Evolutionary conservation across 495 filamentous ascomycete genomes (phyloP), one percentile per base, ranked within the genome.

Genomic region (Margaritispora aquatica): DNA sequence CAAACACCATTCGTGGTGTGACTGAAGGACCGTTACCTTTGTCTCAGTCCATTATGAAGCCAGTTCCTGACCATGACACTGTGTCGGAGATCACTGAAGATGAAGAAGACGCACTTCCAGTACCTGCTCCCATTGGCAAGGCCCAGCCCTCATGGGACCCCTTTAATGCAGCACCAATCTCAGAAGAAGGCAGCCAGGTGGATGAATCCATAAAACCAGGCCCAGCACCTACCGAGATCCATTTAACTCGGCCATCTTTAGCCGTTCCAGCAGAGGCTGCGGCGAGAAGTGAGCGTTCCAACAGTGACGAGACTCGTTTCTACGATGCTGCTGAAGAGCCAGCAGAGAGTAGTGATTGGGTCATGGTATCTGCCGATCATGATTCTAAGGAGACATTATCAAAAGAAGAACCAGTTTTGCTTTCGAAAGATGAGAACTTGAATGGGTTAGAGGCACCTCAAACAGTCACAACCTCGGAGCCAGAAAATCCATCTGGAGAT

Each of bases 311-410:
- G 13, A 29, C 47, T 0, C 54, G 34, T 2, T 58, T 54, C 59
- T 58, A 36, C 48, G 58, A 60, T 58, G 55, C 56, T 1, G 23
- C 11, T 3, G 64, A 63, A 23, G 54, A 61, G 9, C 23, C 54
- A 2, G 19, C 26, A 34, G 61, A 66, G 56, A 48, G 58, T 61
- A 65, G 57, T 60, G 63, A 74, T 51, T 73, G 73, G 70, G 65
- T 70, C 26, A 57, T 69, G 60, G 70, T 71, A 29, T 61, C 66
- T 56, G 54, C 68, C 24, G 34, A 60, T 15, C 19, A 31, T 19
- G 59, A 56, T 19, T 34, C 20, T 10, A 23, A 22, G 47, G 47
- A 50, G 20, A 24, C 47, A 24, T 24, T 50, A 4, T 26, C 47
- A 8, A 50, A 50, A 22, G 47, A 50, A 24, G 47, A 50, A n/a